A percentile compares a stretch with the other conserved stretches of the same genome.
Evolutionary conservation across 2,329 filamentous ascomycete genomes (phyloP).

Genomic region (Ophiostoma angusticollis): DNA sequence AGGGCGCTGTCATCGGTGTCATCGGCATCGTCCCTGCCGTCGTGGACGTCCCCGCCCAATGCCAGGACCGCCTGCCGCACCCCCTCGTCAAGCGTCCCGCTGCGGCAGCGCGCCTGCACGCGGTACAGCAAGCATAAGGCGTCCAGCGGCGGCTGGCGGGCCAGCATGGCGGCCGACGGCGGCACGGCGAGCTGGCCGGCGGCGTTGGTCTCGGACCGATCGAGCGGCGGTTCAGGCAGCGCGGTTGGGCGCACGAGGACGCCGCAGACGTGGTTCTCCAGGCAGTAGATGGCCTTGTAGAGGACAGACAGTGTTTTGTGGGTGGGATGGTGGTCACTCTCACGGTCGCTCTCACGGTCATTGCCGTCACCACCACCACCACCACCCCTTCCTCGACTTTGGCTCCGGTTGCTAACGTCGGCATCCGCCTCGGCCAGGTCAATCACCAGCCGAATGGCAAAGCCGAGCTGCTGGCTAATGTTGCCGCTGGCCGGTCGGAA

Average conservation of each 20-base stretch:
- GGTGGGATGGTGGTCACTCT: background rate
- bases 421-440: background rate
- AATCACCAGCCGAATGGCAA: conserved; percentile 5
- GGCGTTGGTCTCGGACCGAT: too few relatives aligned
- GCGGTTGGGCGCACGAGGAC: conserved; percentile 4
- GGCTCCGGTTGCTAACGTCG: background rate
- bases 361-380: too few relatives aligned
- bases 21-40: background rate
- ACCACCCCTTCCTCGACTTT: too few relatives aligned
- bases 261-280: conserved; percentile 6
- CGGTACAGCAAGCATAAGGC: conserved; percentile 1
- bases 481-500: conserved; percentile 3
- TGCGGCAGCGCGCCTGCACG: conserved; percentile 1
- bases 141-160: background rate
- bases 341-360: background rate
- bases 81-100: background rate
- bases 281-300: conserved; percentile 5
- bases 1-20: too few relatives aligned
- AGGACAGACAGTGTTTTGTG: background rate
- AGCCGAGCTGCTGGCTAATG: conserved; percentile 5
- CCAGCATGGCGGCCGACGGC: background rate
- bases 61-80: background rate
- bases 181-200: background rate
- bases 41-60: background rate
- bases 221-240: conserved; percentile 2